Percentiles rank a stretch among this genome's conserved stretches.
phyloP scores from a whole-genome alignment of 1,284 basidiomycete species.

The Sporisorium reilianum region DNA sequence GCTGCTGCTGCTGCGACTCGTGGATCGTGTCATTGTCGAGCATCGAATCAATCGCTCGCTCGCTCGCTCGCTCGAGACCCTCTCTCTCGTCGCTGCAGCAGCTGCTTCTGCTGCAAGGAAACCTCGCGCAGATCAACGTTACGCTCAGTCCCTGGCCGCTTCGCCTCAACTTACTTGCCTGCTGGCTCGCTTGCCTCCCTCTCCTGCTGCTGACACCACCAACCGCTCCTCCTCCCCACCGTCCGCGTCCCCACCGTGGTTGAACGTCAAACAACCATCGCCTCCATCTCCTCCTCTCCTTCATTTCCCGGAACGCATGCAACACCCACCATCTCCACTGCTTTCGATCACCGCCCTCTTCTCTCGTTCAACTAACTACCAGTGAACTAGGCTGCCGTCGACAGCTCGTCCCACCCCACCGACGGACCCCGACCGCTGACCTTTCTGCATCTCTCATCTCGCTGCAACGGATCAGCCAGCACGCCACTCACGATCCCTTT shows the following conservation, averaged over 20 bases:
- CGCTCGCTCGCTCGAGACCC: conserved; percentile 2
- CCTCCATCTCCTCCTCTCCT: conserved; percentile 2
- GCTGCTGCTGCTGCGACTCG: too few relatives aligned
- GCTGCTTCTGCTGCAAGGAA: too few relatives aligned
- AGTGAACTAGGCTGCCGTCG: not conserved
- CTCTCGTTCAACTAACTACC: not conserved
- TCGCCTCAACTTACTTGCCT: not conserved
- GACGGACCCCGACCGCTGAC: conserved; percentile 11
- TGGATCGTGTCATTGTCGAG: conserved; percentile 4
- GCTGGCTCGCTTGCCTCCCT: not conserved
- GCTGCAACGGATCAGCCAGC: conserved; percentile 1
- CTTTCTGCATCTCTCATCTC: conserved; percentile 12
- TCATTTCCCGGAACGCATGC: not conserved
- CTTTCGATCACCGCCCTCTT: conserved; percentile 8
- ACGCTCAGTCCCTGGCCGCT: too few relatives aligned
- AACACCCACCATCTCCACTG: not conserved
- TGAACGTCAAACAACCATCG: conserved; percentile 1
- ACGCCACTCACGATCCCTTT: not conserved
- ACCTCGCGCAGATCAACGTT: too few relatives aligned
- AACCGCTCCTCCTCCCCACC: not conserved
- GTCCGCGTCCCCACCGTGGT: not conserved
- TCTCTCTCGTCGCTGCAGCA: too few relatives aligned
- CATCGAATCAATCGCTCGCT: conserved; percentile 6
- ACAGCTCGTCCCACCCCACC: not conserved
- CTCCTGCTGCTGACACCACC: not conserved